These are phyloP conservation scores for Schrenkiella parvula DNA, from an alignment of 345 rosid species.

Conservation along the genomic window DNA sequence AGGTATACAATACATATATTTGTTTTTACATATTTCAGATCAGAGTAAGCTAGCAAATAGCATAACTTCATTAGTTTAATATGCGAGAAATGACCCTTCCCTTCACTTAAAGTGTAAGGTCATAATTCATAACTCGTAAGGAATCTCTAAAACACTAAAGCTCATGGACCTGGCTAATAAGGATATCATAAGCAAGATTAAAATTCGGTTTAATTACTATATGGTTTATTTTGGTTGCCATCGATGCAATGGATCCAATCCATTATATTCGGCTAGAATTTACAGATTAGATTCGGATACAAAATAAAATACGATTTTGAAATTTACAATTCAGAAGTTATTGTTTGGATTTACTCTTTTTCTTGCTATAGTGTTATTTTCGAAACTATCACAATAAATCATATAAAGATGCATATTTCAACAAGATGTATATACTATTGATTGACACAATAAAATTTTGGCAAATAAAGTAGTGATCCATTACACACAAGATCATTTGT, in stretches of 20 bases:
- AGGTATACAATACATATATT: no score
- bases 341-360: background rate
- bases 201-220: constrained; percentile 22
- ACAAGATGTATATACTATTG: background rate
- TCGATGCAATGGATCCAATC: constrained; percentile 24
- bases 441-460: background rate
- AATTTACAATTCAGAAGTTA: constrained; percentile 14
- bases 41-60: background rate
- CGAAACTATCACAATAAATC: background rate
- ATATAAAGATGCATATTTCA: background rate
- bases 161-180: constrained; percentile 15
- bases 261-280: constrained; percentile 3
- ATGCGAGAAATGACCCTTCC: background rate
- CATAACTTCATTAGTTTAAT: background rate
- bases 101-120: constrained; percentile 1
- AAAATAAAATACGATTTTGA: constrained; percentile 5
- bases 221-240: constrained; percentile 21
- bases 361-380: background rate
- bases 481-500: no score
- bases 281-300: constrained; percentile 19
- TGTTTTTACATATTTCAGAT: background rate
- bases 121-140: constrained; percentile 7
- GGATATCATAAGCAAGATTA: background rate
- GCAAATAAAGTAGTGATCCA: background rate
- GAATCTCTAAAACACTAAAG: constrained; percentile 17